Percentiles rank a stretch among this genome's conserved stretches.
Conservation (phyloP, 2,329 filamentous ascomycete genomes). For the Fusarium begoniae region DNA sequence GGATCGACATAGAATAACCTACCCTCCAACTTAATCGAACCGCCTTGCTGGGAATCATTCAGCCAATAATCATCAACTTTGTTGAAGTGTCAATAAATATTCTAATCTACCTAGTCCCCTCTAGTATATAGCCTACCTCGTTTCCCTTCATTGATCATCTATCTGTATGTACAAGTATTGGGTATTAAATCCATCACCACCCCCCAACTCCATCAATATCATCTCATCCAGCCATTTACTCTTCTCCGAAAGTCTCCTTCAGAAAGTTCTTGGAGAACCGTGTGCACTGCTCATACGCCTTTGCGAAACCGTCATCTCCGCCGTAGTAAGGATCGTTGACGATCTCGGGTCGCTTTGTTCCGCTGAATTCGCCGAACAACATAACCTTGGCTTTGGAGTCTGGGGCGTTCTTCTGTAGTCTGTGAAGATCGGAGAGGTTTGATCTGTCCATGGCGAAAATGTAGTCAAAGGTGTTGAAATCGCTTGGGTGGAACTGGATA, state of each 20-base stretch:
- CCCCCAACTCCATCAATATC: not conserved
- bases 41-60: constrained; percentile 2
- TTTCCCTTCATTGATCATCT: constrained; percentile 3
- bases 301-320: constrained; percentile 80
- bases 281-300: constrained; percentile 84
- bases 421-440: constrained; percentile 77
- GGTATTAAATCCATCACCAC: constrained; percentile 36
- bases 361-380: constrained; percentile 86
- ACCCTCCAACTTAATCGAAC: constrained; percentile 15
- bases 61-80: constrained; percentile 20
- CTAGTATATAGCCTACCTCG: constrained; percentile 14
- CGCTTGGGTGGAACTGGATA: constrained; percentile 63
- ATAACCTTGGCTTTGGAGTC: constrained; percentile 72
- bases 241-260: constrained; percentile 56
- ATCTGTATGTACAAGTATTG: constrained; percentile 34
- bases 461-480: constrained; percentile 90
- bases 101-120: constrained; percentile 12
- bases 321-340: constrained; percentile 94
- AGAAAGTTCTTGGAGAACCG: constrained; percentile 83
- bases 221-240: not conserved
- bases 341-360: constrained; percentile 70
- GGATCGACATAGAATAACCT: constrained; percentile 26
- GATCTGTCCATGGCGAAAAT: constrained; percentile 92
- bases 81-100: constrained; percentile 6
- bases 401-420: constrained; percentile 66